These are phyloP conservation scores for Termitomyces sp. DNA, from an alignment of 768 basidiomycete species.

Conservation along the genomic window DNA sequence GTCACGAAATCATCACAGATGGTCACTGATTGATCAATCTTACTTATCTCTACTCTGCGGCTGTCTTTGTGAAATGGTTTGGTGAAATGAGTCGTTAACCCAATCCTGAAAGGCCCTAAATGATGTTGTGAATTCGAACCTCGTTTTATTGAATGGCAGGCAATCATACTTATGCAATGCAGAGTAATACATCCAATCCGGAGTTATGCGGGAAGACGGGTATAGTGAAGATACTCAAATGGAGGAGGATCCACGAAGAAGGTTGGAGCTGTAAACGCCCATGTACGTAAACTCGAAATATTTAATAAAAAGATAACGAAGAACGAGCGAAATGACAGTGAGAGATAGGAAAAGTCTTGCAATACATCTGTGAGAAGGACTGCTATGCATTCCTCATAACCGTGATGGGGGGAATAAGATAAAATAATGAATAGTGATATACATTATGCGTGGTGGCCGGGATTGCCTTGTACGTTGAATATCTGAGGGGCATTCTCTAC, in stretches of 20 bases:
- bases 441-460: constrained; percentile 4
- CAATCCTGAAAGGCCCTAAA: too few relatives aligned
- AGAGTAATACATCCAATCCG: constrained; percentile 16
- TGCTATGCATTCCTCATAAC: constrained; percentile 10
- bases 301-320: background rate
- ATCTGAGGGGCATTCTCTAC: constrained; percentile 79
- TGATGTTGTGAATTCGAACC: background rate
- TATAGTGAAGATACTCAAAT: constrained; percentile 8
- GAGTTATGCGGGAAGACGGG: constrained; percentile 9
- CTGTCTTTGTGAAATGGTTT: too few relatives aligned
- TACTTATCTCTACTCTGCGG: too few relatives aligned
- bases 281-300: constrained; percentile 3
- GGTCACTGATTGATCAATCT: too few relatives aligned
- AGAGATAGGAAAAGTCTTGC: background rate
- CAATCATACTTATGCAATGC: constrained; percentile 8
- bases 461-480: constrained; percentile 27
- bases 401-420: constrained; percentile 3
- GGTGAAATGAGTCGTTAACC: too few relatives aligned
- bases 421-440: constrained; percentile 19
- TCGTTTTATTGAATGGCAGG: constrained; percentile 8
- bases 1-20: too few relatives aligned
- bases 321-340: background rate
- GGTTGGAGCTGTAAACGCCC: background rate
- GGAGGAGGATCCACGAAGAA: background rate
- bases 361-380: constrained; percentile 8